Evolutionary conservation across 768 basidiomycete genomes (phyloP).

Genomic region (Trametes sanguinea): DNA sequence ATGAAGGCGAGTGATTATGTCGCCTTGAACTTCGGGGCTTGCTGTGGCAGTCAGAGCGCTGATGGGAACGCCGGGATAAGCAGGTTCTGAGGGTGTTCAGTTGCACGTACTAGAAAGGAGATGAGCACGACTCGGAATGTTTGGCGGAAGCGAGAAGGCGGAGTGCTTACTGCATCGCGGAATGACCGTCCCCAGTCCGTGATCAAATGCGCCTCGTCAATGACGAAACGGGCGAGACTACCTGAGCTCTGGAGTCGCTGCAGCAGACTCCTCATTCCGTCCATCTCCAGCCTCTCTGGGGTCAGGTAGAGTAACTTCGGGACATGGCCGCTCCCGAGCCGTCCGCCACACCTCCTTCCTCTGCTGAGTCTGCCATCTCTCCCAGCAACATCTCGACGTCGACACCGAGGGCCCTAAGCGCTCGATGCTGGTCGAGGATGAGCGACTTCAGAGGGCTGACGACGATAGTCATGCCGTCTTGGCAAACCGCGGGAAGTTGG

Average conservation of each 20-base stretch:
- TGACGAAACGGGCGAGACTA: constrained; percentile 82
- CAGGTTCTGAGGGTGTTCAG: constrained; percentile 68
- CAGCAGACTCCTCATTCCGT: constrained; percentile 57
- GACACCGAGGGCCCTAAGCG: constrained; percentile 63
- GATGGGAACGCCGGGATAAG: constrained; percentile 81
- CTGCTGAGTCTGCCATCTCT: constrained; percentile 42
- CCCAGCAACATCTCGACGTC: constrained; percentile 72
- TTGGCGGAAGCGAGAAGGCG: too few species aligned
- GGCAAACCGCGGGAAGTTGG: constrained; percentile 88
- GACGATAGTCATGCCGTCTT: constrained; percentile 81
- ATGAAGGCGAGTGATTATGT: constrained; percentile 73
- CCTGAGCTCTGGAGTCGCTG: constrained; percentile 53
- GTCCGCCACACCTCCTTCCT: constrained; percentile 44
- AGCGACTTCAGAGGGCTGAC: constrained; percentile 86
- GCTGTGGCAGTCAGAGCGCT: constrained; percentile 98
- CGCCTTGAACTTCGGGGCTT: constrained; percentile 70
- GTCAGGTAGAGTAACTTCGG: constrained; percentile 85
- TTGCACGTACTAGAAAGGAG: constrained; percentile 57
- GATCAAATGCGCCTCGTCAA: constrained; percentile 97
- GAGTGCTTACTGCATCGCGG: constrained; percentile 65
- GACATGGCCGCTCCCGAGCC: constrained; percentile 42
- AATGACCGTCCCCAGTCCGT: constrained; percentile 95
- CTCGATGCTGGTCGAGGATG: constrained; percentile 86
- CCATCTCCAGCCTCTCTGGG: constrained; percentile 83
- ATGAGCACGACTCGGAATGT: not conserved